Conservation (phyloP, 2,329 filamentous ascomycete species). For the Orbilia brochopaga region DNA sequence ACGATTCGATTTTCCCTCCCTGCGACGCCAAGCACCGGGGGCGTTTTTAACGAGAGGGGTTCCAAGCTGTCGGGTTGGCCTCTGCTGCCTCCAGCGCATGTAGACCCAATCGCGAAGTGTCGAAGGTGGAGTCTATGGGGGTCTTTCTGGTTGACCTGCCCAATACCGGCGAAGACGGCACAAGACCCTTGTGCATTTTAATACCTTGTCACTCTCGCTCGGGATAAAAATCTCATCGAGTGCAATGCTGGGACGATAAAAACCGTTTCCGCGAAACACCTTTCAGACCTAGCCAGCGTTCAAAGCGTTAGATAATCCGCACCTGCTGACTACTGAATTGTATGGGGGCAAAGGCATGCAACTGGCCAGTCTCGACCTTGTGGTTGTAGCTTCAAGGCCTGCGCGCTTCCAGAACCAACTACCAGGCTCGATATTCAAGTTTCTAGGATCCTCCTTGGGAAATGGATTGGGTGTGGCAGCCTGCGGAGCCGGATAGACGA, state of each 20-base stretch:
- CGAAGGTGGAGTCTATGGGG: constrained; percentile 20
- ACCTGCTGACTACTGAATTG: constrained; percentile 33
- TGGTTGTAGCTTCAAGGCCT: background rate
- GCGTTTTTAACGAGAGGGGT: constrained; percentile 43
- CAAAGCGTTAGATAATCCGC: constrained; percentile 15
- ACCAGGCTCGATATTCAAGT: background rate
- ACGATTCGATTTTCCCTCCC: constrained; percentile 14
- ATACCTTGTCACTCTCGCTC: constrained; percentile 12
- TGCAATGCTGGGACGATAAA: background rate
- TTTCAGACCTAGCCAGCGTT: constrained; percentile 39
- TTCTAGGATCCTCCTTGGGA: too few relatives aligned
- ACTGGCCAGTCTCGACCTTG: constrained; percentile 15
- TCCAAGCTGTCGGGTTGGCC: constrained; percentile 40
- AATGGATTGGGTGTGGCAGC: too few relatives aligned
- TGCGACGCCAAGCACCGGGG: constrained; percentile 38
- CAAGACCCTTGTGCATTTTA: constrained; percentile 23
- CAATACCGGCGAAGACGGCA: constrained; percentile 28
- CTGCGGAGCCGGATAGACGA: too few relatives aligned
- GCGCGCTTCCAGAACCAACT: background rate
- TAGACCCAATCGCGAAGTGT: constrained; percentile 34
- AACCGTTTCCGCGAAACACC: constrained; percentile 37
- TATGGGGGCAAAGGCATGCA: background rate
- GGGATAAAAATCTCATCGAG: constrained; percentile 34
- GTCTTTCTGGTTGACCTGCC: constrained; percentile 6
- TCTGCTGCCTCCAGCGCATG: constrained; percentile 15